These are phyloP conservation scores for Kodamaea plutei DNA, from an alignment of 1,139 yeast genomes.

Conservation along the genomic window DNA sequence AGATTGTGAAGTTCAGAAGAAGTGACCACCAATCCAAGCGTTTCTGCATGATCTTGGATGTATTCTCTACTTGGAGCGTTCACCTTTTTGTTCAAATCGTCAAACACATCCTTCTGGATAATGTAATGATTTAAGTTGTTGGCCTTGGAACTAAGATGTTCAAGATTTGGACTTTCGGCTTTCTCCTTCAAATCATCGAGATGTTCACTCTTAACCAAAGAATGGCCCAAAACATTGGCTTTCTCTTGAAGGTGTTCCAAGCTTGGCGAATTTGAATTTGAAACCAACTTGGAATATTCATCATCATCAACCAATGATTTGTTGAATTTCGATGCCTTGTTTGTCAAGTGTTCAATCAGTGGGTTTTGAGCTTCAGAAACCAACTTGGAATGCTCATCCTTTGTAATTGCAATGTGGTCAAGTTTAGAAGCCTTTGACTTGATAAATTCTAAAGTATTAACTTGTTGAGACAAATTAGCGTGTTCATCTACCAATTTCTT, in stretches of 20 bases:
- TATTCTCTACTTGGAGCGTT: slow-evolving; percentile 7
- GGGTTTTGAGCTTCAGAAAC: slow-evolving; percentile 16
- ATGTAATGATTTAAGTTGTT: slow-evolving; percentile 4
- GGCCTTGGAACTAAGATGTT: slow-evolving; percentile 10
- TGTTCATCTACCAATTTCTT: slow-evolving; percentile 8
- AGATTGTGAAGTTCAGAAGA: slow-evolving; percentile 12
- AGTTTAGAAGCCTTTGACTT: slow-evolving; percentile 4
- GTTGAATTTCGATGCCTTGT: slow-evolving; percentile 13
- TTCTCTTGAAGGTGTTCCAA: slow-evolving; percentile 7
- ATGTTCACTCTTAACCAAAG: slow-evolving; percentile 4
- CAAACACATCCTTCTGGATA: slow-evolving; percentile 5
- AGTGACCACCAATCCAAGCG: slow-evolving; percentile 10
- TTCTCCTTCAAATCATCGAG: slow-evolving; percentile 9
- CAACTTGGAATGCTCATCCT: slow-evolving; percentile 2
- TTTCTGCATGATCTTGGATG: slow-evolving; percentile 7
- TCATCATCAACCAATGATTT: slow-evolving; percentile 6
- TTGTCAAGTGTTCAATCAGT: slow-evolving; percentile 17
- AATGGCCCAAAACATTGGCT: slow-evolving; percentile 9
- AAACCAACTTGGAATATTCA: slow-evolving; percentile 11
- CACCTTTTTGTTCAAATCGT: slow-evolving; percentile 3
- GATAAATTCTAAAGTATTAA: slow-evolving; percentile 4
- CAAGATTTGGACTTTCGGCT: slow-evolving; percentile 17
- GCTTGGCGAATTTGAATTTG: slow-evolving; percentile 21
- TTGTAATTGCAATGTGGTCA: slow-evolving; percentile 2
- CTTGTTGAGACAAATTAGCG: not conserved